A percentile compares a stretch with the other conserved stretches of the same genome.
Evolutionary conservation across 768 basidiomycete species (phyloP).

Genomic region (Leccinum boreale): DNA sequence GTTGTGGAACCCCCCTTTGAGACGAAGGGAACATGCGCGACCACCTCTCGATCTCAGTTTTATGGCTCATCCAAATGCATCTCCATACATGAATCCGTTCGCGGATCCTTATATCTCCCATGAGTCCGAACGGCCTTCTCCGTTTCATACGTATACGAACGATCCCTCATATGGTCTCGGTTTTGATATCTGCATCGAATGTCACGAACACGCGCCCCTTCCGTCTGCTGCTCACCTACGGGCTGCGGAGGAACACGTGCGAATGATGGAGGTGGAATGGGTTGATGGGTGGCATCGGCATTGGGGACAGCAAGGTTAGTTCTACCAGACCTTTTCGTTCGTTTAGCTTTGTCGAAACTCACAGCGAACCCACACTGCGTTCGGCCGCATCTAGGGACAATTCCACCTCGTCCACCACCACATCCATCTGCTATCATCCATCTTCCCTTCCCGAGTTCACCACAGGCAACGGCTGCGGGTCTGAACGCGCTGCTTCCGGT

Average conservation of each 20-base stretch:
- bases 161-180: constrained; percentile 55
- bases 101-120: constrained; percentile 11
- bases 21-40: constrained; percentile 6
- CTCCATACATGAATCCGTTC: constrained; percentile 17
- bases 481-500: constrained; percentile 60
- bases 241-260: constrained; percentile 74
- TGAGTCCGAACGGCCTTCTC: constrained; percentile 24
- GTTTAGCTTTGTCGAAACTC: background rate
- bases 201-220: constrained; percentile 77
- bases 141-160: constrained; percentile 37
- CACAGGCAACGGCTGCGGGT: constrained; percentile 49
- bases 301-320: constrained; percentile 18
- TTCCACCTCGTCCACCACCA: constrained; percentile 65
- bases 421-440: constrained; percentile 71
- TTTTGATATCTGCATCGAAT: constrained; percentile 86
- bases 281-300: constrained; percentile 36
- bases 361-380: constrained; percentile 3
- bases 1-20: constrained; percentile 28
- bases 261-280: constrained; percentile 67
- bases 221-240: constrained; percentile 63
- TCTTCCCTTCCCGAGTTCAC: constrained; percentile 71
- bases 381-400: constrained; percentile 7
- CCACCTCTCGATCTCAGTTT: background rate
- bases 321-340: background rate
- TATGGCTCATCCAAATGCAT: background rate